These are phyloP conservation scores for Pichia sp. DNA, from an alignment of 1,139 yeast genomes.

Conservation along the genomic window DNA sequence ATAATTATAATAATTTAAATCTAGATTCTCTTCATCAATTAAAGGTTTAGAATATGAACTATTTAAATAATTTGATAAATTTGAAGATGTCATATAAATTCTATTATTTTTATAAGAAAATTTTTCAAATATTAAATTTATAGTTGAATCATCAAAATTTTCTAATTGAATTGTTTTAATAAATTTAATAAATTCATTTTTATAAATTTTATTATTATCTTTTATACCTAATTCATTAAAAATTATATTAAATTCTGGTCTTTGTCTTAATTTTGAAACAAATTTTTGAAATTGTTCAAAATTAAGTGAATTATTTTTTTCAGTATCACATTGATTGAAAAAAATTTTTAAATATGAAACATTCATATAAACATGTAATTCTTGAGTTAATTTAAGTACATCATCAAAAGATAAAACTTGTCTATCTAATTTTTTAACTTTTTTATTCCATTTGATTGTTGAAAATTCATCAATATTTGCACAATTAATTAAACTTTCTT, in stretches of 20 bases:
- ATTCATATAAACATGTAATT: slow-evolving; percentile 59
- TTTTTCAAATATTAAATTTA: slow-evolving; percentile 38
- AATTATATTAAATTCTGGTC: slow-evolving; percentile 44
- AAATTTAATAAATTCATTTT: slow-evolving; percentile 42
- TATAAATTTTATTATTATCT: slow-evolving; percentile 26
- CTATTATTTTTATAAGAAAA: slow-evolving; percentile 30
- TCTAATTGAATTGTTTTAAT: slow-evolving; percentile 49
- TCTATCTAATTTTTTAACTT: slow-evolving; percentile 31
- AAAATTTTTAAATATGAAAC: slow-evolving; percentile 28
- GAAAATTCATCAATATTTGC: slow-evolving; percentile 49
- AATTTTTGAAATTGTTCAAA: slow-evolving; percentile 70
- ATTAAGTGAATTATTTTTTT: slow-evolving; percentile 41
- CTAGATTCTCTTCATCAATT: slow-evolving; percentile 30
- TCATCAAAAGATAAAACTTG: slow-evolving; percentile 53
- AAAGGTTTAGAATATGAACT: slow-evolving; percentile 42
- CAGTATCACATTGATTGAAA: slow-evolving; percentile 24
- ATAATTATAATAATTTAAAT: slow-evolving; percentile 37
- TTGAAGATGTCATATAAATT: slow-evolving; percentile 1
- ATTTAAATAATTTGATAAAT: slow-evolving; percentile 44
- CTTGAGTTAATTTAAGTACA: slow-evolving; percentile 55
- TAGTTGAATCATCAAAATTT: slow-evolving; percentile 24
- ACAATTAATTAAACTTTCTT: slow-evolving; percentile 12
- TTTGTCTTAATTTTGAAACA: slow-evolving; percentile 46
- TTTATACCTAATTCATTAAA: slow-evolving; percentile 28
- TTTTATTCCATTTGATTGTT: slow-evolving; percentile 49